Base-by-base conservation (phyloP, 2,329 filamentous ascomycete species). In the Colletotrichum tofieldiae region DNA sequence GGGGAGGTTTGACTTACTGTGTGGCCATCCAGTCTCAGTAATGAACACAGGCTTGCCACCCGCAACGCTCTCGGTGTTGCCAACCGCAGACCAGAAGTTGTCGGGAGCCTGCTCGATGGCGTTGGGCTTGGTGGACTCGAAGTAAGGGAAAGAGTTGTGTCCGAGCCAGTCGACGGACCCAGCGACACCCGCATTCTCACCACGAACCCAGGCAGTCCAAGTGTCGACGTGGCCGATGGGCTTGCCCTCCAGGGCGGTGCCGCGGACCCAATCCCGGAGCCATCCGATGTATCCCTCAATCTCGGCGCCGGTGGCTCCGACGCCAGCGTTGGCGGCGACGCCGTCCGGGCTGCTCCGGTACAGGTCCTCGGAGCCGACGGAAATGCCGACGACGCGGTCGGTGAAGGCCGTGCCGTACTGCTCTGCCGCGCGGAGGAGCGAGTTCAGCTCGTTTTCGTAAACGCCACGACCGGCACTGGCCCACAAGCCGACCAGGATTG, bases 11-110 rank as follows among this genome's bases (percentile, higher is more conserved):
- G 41, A 60, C 70, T 61, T 72, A 26, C 78, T 77, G n/a, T 85
- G 82, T 47, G 89, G 88, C 87, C 87, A 90, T 67, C 88, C 88
- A 26, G 86, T 89, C 82, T 90, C 88, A 11, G 86, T 87, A 52
- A 88, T 79, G 78, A 83, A 86, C 66, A 87, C 83, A 67, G 80
- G 82, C 77, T 84, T 83, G 71, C 80, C 80, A 18, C 77, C 76
- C 71, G 84, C 82, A n/a, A 83, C 85, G 41, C 81, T 82, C 55
- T 80, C 60, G 8, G 80, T 81, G 75, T 81, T 78, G 73, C 79
- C 76, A 71, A 77, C 76, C 7, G 78, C 79, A 23, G 78, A 76
- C 81, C 87, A 88, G 71, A 86, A 82, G 56, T 83, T 78, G 66
- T 79, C 80, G 26, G 80, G 81, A 60, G 85, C 80, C 56, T 85